Percentiles rank a stretch among this genome's conserved stretches.
phyloP scores from a whole-genome alignment of 805 yeast species.

The Candida incommunis region DNA sequence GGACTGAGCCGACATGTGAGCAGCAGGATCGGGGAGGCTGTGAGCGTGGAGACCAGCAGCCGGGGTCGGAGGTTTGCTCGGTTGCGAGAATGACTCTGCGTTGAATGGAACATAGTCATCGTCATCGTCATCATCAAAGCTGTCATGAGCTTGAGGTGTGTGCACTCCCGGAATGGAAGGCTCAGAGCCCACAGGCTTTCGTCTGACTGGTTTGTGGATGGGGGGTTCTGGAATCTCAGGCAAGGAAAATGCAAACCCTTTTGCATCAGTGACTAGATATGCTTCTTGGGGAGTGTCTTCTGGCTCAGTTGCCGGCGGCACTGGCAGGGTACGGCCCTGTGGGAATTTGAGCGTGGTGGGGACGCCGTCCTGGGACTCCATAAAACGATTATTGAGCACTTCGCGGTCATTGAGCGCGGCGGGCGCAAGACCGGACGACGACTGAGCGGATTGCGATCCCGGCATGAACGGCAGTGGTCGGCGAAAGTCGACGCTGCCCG shows the following conservation, averaged over 20 bases:
- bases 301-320: neutral
- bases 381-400: neutral
- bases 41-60: too few species aligned
- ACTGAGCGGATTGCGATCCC: neutral
- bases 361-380: neutral
- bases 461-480: neutral
- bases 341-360: neutral
- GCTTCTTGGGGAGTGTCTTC: neutral
- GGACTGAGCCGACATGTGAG: neutral
- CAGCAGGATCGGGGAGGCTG: neutral
- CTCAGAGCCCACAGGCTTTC: constrained; percentile 1
- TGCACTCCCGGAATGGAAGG: neutral
- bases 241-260: neutral
- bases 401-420: neutral
- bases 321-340: neutral
- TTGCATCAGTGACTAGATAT: neutral
- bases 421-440: neutral
- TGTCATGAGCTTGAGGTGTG: neutral
- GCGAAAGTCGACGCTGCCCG: neutral
- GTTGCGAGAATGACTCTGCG: neutral
- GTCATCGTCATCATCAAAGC: neutral
- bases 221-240: neutral
- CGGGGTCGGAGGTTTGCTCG: neutral
- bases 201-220: neutral
- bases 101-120: neutral